Evolutionary conservation across 2,329 filamentous ascomycete genomes (phyloP), one percentile per base, ranked within the genome.

Genomic region (Leptodontidium sp.): DNA sequence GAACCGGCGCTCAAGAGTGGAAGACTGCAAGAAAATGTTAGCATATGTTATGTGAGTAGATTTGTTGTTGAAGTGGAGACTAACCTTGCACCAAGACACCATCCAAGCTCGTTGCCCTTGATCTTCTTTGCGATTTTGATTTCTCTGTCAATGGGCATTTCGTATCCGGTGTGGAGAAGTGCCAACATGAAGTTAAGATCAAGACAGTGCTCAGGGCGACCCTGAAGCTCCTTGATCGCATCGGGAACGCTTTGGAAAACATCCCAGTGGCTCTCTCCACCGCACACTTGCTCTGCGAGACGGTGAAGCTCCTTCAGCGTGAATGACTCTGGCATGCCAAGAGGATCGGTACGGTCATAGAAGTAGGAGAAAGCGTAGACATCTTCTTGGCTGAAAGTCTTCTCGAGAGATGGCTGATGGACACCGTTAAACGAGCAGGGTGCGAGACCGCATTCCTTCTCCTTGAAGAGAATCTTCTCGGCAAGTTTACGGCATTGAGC

Each of bases 71-170:
- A 38, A 38, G 64, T 35, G 21, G 14, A 26, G 67, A 78, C 90
- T 83, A 84, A 96, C 93, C 93, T 97, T 73, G 96, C 96, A 80
- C 96, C 96, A 78, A 99, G 85, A 83, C 95, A 98, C 96, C 96
- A 99, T 49, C 96, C 96, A 76, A 99, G 83, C 84, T 99, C 97
- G 80, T 98, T 98, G 67, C 90, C 90, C 84, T 97, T 95, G 78
- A 99, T 97, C 87, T 98, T 97, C 91, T 99, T 99, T 69, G 95
- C 96, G 78, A 98, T 97, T 86, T 93, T 95, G 73, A 99, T 94
- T 81, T 99, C 96, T 49, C 97, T 88, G 74, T 97, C 93, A 76
- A 98, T 90, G 4, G 95, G 95, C 93, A 99, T 98, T 75, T 98
- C 96, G 77, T 99, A 99, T 2, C 96, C 96, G 6, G 93, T 97